Base-by-base conservation (phyloP, 169 alveolate genomes). In the Miamiensis avidus region DNA sequence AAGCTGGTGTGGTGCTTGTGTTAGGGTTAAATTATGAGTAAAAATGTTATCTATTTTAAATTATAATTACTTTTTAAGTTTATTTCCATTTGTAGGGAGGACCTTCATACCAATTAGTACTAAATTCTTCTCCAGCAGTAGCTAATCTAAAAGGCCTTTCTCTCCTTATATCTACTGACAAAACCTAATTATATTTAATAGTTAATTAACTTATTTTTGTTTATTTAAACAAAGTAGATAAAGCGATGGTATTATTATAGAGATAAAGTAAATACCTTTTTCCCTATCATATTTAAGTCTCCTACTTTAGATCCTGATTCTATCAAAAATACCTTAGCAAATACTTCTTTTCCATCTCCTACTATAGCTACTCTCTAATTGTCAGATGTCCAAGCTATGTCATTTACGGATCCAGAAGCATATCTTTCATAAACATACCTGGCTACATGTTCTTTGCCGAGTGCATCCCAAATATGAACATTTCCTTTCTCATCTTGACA, bases 321-420 rank as follows among this genome's bases (percentile, higher is more conserved):
- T 1, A 65, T 29, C 49, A 84, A 34, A 27, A 90, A 73, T 1
- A 89, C 91, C 69, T 82, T 90, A 26, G 89, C 94, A 82, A 81
- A 84, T 30, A 87, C 31, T 32, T 89, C 87, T 81, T 90, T 82
- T 34, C 94, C 94, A 49, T 87, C 94, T 20, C 94, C 94, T 0
- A 81, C 89, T 1, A 89, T 83, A 65, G 76, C 82, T 31, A 90
- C 79, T 69, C 94, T 86, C 49, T 90, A 76, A 28, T 86, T 87
- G 76, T 90, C 94, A 75, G 81, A 83, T 1, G 94, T 90, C 86
- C 89, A 90, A 75, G 79, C 73, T n/a, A 90, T 87, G 34, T 87
- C 87, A 34, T 75, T 74, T 11, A 90, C 84, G 26, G 88, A 33
- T 6, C 94, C 94, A 28, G 74, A 86, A 27, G 75, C 74, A 25